phyloP scores from a whole-genome alignment of 2,329 filamentous ascomycete genomes.

The Cytospora schulzeri region DNA sequence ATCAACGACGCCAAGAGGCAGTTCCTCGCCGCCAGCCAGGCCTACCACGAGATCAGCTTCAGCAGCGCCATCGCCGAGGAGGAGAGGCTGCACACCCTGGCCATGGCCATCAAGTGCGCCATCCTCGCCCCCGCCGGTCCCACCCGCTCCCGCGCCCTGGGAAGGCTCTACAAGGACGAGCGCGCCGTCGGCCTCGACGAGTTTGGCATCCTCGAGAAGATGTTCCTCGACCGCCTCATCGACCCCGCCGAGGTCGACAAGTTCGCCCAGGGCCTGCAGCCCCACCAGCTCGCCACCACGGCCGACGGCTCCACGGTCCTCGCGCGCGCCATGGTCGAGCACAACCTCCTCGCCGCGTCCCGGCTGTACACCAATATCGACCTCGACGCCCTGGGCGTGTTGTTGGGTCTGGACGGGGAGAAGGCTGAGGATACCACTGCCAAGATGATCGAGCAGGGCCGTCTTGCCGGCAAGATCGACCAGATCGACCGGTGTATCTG shows the following conservation, averaged over 20 bases:
- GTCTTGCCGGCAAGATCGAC: slow-evolving; percentile 86
- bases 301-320: slow-evolving; percentile 91
- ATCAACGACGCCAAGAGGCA: slow-evolving; percentile 89
- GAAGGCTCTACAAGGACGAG: slow-evolving; percentile 91
- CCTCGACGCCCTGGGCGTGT: slow-evolving; percentile 71
- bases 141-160: slow-evolving; percentile 75
- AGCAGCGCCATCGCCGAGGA: slow-evolving; percentile 78
- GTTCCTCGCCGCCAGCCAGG: slow-evolving; percentile 84
- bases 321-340: slow-evolving; percentile 90
- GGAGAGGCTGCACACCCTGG: slow-evolving; percentile 81
- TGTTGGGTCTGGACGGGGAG: slow-evolving; percentile 77
- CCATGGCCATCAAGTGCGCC: slow-evolving; percentile 87
- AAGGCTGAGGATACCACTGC: slow-evolving; percentile 91
- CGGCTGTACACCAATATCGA: slow-evolving; percentile 77
- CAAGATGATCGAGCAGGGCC: slow-evolving; percentile 92
- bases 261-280: slow-evolving; percentile 77
- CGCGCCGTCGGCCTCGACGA: slow-evolving; percentile 74
- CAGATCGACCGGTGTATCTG: slow-evolving; percentile 88
- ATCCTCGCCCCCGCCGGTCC: slow-evolving; percentile 92
- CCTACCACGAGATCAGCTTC: slow-evolving; percentile 86
- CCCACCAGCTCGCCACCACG: slow-evolving; percentile 88
- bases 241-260: slow-evolving; percentile 79
- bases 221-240: slow-evolving; percentile 89
- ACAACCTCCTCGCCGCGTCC: slow-evolving; percentile 88
- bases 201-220: slow-evolving; percentile 91